Percentiles rank a stretch among this genome's conserved stretches.
Evolutionary conservation across 768 basidiomycete species (phyloP).

Genomic region (Lactarius tabidus): DNA sequence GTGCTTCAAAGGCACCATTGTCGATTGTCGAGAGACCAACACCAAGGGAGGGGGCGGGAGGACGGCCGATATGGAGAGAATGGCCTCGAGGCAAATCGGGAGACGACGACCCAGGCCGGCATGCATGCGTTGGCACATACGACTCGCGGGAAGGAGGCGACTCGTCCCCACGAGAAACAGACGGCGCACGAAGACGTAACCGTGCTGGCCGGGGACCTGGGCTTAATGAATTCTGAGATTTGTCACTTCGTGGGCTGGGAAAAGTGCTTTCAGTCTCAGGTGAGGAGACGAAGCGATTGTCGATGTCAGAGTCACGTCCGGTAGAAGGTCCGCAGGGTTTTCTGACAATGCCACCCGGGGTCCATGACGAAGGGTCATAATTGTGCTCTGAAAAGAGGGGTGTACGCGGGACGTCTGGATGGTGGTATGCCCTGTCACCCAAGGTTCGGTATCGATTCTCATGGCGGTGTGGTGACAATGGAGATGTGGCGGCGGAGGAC

Average conservation of each 20-base stretch:
- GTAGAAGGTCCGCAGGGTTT: background rate
- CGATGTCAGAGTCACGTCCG: background rate
- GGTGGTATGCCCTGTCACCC: slow-evolving; percentile 14
- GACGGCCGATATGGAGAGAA: background rate
- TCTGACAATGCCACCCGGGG: too few species aligned
- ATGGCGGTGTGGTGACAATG: background rate
- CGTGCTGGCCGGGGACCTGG: background rate
- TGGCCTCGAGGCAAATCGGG: slow-evolving; percentile 1
- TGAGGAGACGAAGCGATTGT: background rate
- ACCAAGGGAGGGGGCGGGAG: background rate
- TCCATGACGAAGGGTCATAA: background rate
- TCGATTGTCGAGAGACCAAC: slow-evolving; percentile 11
- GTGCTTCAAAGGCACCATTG: slow-evolving; percentile 21
- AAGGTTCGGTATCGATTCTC: slow-evolving; percentile 10
- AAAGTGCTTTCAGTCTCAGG: background rate
- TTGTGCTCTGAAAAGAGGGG: slow-evolving; percentile 12
- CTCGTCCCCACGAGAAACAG: background rate
- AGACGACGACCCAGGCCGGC: background rate
- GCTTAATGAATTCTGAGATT: background rate
- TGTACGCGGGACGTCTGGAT: slow-evolving; percentile 17
- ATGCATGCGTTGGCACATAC: background rate
- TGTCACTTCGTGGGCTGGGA: background rate
- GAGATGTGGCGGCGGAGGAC: background rate
- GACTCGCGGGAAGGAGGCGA: slow-evolving; percentile 1
- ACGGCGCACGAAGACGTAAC: background rate